Base-by-base conservation (phyloP, 75 land plant genomes). In the Pinus taeda region DNA sequence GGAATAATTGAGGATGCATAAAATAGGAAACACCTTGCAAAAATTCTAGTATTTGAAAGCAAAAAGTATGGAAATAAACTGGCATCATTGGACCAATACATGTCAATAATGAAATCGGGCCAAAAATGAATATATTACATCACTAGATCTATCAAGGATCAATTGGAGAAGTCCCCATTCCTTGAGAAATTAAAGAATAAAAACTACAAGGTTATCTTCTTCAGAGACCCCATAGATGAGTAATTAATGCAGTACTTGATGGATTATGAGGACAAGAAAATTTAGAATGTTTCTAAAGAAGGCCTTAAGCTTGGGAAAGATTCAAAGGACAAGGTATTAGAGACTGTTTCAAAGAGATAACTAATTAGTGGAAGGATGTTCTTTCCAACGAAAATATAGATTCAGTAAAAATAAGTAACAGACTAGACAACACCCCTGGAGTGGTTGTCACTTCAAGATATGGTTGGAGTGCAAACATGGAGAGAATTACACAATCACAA, bases 381-480 rank as follows among this genome's bases (percentile, higher is more conserved):
- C 93, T 97, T 71, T 73, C 85, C 15, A 81, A 76, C 76, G 93
- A 96, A 57, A 89, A 89, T 79, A 89, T 97, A 0, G 98, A 94
- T 63, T 85, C 89, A 83, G 98, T 97, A 1, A 89, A 96, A 83
- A 78, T 97, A 24, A 92, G 95, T 78, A 92, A 91, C 89, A 84
- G 98, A 29, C 77, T 97, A 78, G 95, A 84, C 55, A 79, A 95
- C 83, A 92, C 98, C 0, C 99, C 99, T 4, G 90, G 93, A 65
- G 95, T 97, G 24, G 99, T 97, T 58, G 95, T 97, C 42, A 92
- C 99, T 18, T 97, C 98, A 0, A 97, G 92, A 81, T 94, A 83
- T 81, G 95, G 99, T 11, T 97, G 99, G 98, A 95, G 98, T 74
- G 90, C 98, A 42, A 97, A 97, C 79, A 97, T 94, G 99, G 98